Base-by-base conservation (phyloP, 345 rosid genomes). In the Pistacia vera region DNA sequence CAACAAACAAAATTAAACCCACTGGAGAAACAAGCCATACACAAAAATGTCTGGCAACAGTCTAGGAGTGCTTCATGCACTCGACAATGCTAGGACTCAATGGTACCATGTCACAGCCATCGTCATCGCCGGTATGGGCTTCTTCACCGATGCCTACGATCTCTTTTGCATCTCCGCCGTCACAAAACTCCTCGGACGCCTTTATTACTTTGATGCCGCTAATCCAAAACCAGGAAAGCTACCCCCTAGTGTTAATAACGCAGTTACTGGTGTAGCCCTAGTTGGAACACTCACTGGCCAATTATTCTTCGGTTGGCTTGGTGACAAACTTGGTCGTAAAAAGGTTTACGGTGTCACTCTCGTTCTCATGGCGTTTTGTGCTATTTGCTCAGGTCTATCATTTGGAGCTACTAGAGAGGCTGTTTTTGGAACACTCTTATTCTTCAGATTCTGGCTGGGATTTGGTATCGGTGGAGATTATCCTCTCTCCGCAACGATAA, bases 381-480 rank as follows among this genome's bases (percentile, higher is more conserved):
- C 93, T 49, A 70, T 91, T 16, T 72, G 84, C 41, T 91, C 97
- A 0, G 91, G 92, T 8, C 75, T 91, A 7, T 91, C 97, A 0
- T 89, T 88, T 14, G 94, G 97, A 0, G 65, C 79, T 54, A 33
- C 75, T 0, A 12, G 87, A 1, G 70, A 66, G 12, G 73, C 87
- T 11, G 92, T 90, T 35, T 81, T 90, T 35, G 81, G 86, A 4
- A 81, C 87, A 6, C 90, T 92, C 52, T 89, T 93, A 65, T 92
- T 90, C 85, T 90, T 90, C 59, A 78, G 95, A 72, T 90, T 92
- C 70, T 90, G 95, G 94, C 79, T 90, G 0, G 93, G 94, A 51
- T 89, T 92, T 5, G 98, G 97, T 4, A 86, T 93, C 11, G 97
- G 98, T 0, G 97, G 98, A 9, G 98, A 93, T 63, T 93, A 93